Conservation (phyloP, 2,329 filamentous ascomycete species). For the Penicillium sp. region DNA sequence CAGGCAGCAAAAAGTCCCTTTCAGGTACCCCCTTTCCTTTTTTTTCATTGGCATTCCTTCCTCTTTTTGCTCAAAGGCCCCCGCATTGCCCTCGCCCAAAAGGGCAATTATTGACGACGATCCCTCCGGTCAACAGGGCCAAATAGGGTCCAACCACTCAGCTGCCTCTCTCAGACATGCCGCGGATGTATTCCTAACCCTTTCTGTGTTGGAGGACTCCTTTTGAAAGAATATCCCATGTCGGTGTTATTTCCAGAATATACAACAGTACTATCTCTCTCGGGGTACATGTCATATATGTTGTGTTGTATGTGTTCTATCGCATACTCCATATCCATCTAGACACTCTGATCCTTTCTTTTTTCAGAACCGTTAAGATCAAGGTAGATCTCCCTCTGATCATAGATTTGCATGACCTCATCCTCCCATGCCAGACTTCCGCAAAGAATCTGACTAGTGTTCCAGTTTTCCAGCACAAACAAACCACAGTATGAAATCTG, state of each 20-base stretch:
- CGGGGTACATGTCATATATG: too few relatives aligned
- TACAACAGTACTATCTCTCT: too few relatives aligned
- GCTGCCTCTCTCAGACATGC: too few relatives aligned
- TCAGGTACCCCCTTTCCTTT: constrained; percentile 5
- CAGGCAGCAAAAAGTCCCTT: neutral
- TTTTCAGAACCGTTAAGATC: neutral
- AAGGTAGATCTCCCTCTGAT: constrained; percentile 1
- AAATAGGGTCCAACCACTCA: constrained; percentile 18
- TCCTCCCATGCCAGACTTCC: neutral
- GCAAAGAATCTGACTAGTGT: neutral
- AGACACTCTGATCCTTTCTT: constrained; percentile 10
- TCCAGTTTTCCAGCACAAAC: neutral
- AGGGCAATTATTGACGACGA: constrained; percentile 13
- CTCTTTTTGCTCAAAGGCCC: too few relatives aligned
- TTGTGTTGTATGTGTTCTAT: too few relatives aligned
- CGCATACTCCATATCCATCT: too few relatives aligned
- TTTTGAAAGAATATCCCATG: too few relatives aligned
- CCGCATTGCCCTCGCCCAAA: constrained; percentile 14
- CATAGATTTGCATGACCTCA: constrained; percentile 8
- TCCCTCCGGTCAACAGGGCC: constrained; percentile 12
- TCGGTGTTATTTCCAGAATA: too few relatives aligned
- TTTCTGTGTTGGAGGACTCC: too few relatives aligned
- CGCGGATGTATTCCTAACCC: too few relatives aligned
- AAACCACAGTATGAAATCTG: neutral
- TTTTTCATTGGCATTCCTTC: constrained; percentile 13